These are phyloP conservation scores for Penicillium cosmopolitanum DNA, from an alignment of 495 filamentous ascomycete species.

Conservation along the genomic window DNA sequence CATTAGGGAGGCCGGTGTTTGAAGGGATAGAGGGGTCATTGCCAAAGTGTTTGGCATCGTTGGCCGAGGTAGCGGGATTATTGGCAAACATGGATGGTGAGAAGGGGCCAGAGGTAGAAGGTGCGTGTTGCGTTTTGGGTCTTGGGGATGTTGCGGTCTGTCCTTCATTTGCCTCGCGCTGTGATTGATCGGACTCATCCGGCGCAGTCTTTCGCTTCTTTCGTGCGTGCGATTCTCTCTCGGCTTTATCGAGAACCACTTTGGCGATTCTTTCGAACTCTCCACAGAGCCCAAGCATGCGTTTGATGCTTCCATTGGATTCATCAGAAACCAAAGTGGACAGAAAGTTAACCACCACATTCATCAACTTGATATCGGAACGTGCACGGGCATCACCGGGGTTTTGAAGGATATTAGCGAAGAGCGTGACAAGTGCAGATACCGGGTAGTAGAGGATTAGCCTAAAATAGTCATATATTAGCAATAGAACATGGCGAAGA, in stretches of 20 bases:
- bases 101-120: conserved; percentile 35
- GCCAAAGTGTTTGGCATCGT: conserved; percentile 35
- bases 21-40: conserved; percentile 40
- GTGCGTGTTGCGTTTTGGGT: conserved; percentile 26
- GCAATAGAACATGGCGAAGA: background rate
- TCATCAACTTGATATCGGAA: conserved; percentile 89
- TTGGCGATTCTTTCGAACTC: conserved; percentile 96
- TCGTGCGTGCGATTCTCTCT: conserved; percentile 74
- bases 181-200: conserved; percentile 33
- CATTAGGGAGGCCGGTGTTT: conserved; percentile 23
- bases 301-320: conserved; percentile 82
- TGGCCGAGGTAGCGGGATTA: conserved; percentile 30
- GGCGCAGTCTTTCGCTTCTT: conserved; percentile 76
- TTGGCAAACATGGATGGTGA: conserved; percentile 39
- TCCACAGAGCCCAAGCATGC: conserved; percentile 89
- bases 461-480: conserved; percentile 51
- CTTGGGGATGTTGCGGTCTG: conserved; percentile 30
- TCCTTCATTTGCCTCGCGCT: conserved; percentile 25
- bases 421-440: conserved; percentile 91
- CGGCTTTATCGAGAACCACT: conserved; percentile 86
- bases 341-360: conserved; percentile 87
- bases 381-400: conserved; percentile 86
- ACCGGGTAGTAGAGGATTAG: conserved; percentile 97
- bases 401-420: conserved; percentile 96
- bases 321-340: conserved; percentile 74